Conservation (phyloP, 139 green algal species). For the Pedinophyceae sp. region DNA sequence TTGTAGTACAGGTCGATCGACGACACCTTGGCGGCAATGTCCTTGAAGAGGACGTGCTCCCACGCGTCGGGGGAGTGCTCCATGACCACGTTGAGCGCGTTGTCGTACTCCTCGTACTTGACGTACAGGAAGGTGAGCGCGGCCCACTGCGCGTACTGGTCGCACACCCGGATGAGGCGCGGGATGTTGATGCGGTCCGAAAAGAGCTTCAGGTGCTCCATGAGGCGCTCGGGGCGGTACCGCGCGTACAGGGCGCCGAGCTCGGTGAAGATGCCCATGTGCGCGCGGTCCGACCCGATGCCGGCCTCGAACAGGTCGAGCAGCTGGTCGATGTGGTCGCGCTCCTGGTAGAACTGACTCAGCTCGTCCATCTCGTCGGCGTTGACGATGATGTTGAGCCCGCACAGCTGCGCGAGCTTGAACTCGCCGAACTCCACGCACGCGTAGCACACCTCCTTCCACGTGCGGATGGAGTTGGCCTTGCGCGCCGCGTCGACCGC, state of each 20-base stretch:
- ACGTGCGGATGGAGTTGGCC: constrained; percentile 80
- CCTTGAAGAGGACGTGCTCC: constrained; percentile 96
- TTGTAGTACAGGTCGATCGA: constrained; percentile 86
- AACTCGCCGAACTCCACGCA: constrained; percentile 94
- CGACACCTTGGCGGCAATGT: constrained; percentile 79
- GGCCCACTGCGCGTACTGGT: constrained; percentile 89
- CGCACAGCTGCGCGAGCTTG: constrained; percentile 88
- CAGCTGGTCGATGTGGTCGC: constrained; percentile 82
- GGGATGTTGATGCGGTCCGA: constrained; percentile 92
- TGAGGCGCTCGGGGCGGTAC: constrained; percentile 74
- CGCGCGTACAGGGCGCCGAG: constrained; percentile 80
- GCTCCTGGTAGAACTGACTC: constrained; percentile 84
- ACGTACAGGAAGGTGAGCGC: constrained; percentile 95
- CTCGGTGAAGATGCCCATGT: constrained; percentile 99
- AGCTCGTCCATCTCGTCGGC: constrained; percentile 96
- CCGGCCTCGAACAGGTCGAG: constrained; percentile 88
- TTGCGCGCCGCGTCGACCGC: constrained; percentile 94
- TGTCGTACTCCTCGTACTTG: constrained; percentile 97
- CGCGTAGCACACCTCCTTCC: constrained; percentile 97
- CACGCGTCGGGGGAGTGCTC: constrained; percentile 78
- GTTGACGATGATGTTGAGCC: constrained; percentile 97
- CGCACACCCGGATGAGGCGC: constrained; percentile 82
- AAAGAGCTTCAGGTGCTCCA: constrained; percentile 99
- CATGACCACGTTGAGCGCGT: constrained; percentile 86
- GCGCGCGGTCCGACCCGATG: constrained; percentile 90